phyloP scores from a whole-genome alignment of 1,139 yeast species.

The Meyerozyma sp. region DNA sequence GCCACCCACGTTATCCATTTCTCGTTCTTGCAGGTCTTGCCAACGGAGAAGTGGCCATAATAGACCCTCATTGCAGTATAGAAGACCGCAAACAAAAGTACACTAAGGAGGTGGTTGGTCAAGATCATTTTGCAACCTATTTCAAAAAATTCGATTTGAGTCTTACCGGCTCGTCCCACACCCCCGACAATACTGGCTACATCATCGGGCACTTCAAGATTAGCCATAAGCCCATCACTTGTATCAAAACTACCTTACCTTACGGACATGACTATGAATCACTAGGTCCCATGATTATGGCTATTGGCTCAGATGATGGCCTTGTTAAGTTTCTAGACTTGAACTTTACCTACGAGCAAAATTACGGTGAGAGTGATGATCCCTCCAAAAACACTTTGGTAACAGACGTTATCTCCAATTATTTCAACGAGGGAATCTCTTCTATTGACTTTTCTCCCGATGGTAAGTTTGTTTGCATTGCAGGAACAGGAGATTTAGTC shows the following conservation, averaged over 20 bases:
- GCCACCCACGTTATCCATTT: slow-evolving; percentile 26
- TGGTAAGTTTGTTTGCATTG: slow-evolving; percentile 52
- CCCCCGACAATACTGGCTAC: neutral
- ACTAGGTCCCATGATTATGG: slow-evolving; percentile 40
- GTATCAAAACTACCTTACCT: slow-evolving; percentile 33
- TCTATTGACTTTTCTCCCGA: slow-evolving; percentile 61
- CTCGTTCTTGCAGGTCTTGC: slow-evolving; percentile 35
- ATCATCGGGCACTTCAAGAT: slow-evolving; percentile 56
- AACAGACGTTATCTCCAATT: slow-evolving; percentile 59
- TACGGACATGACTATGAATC: slow-evolving; percentile 3
- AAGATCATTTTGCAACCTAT: slow-evolving; percentile 32
- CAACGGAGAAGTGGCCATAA: slow-evolving; percentile 35
- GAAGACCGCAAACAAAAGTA: slow-evolving; percentile 14
- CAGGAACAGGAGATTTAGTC: slow-evolving; percentile 56
- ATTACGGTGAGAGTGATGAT: slow-evolving; percentile 14
- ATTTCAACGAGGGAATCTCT: slow-evolving; percentile 58
- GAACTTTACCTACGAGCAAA: slow-evolving; percentile 14
- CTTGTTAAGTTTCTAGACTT: slow-evolving; percentile 55
- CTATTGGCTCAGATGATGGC: slow-evolving; percentile 66
- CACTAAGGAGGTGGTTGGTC: slow-evolving; percentile 24
- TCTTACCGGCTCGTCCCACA: slow-evolving; percentile 4
- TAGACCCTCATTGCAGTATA: slow-evolving; percentile 23
- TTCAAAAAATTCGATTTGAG: slow-evolving; percentile 38
- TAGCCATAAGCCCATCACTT: slow-evolving; percentile 48
- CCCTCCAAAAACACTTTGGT: slow-evolving; percentile 35